Evolutionary conservation across 1,284 basidiomycete species (phyloP).

Genomic region (Cronartium ribicola): DNA sequence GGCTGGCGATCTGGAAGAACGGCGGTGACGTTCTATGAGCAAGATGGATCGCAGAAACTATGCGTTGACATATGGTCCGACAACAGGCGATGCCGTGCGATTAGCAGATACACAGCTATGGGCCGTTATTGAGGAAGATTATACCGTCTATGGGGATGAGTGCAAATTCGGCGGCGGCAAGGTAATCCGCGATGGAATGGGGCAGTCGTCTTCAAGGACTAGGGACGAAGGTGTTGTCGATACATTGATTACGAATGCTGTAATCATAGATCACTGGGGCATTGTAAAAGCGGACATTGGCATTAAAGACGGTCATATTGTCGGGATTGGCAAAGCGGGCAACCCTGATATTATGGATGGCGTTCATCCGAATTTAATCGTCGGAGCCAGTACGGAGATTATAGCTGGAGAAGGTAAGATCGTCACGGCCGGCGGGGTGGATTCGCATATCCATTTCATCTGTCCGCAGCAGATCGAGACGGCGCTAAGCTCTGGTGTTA

Average conservation of each 20-base stretch:
- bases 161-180: conserved; percentile 97
- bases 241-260: conserved; percentile 86
- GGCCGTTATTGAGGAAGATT: conserved; percentile 86
- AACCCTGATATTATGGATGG: conserved; percentile 90
- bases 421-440: conserved; percentile 86
- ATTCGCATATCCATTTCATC: conserved; percentile 88
- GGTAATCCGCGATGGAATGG: conserved; percentile 87
- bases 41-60: not conserved
- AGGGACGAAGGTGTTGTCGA: conserved; percentile 70
- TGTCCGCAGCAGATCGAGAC: conserved; percentile 75
- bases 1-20: conserved; percentile 34
- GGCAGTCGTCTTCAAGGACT: conserved; percentile 56
- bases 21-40: not conserved
- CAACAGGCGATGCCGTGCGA: conserved; percentile 78
- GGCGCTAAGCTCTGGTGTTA: conserved; percentile 54
- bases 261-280: conserved; percentile 90
- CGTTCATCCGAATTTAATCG: conserved; percentile 68
- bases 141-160: conserved; percentile 83
- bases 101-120: conserved; percentile 86
- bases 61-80: conserved; percentile 83
- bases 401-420: conserved; percentile 93
- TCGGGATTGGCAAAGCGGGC: conserved; percentile 92
- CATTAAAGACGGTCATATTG: conserved; percentile 75
- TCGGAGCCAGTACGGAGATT: conserved; percentile 85
- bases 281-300: conserved; percentile 97